These are phyloP conservation scores for Esteya vermicola DNA, from an alignment of 2,329 filamentous ascomycete genomes.

Conservation along the genomic window DNA sequence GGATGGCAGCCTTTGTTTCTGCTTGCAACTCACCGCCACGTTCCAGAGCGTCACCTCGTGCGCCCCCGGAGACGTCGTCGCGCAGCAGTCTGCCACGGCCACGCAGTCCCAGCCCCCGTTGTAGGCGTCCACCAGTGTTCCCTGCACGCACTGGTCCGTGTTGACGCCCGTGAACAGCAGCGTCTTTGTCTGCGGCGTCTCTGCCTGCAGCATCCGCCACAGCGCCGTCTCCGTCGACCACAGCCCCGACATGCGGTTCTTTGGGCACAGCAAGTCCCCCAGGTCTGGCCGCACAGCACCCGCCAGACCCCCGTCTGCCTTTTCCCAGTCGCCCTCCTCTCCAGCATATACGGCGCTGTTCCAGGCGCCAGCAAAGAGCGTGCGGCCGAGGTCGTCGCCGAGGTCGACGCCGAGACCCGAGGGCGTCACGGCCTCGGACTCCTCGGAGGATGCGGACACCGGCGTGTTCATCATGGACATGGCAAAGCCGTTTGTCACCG, in stretches of 20 bases:
- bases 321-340: constrained; percentile 1
- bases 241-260: constrained; percentile 44
- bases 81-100: constrained; percentile 38
- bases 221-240: constrained; percentile 31
- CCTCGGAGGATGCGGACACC: no score
- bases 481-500: constrained; percentile 32
- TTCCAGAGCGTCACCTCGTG: constrained; percentile 22
- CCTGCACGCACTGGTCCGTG: constrained; percentile 46
- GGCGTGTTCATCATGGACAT: constrained; percentile 16
- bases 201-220: constrained; percentile 21
- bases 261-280: constrained; percentile 36
- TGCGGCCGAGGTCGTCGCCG: constrained; percentile 24
- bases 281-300: constrained; percentile 16
- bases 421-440: neutral
- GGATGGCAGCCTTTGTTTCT: neutral
- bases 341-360: constrained; percentile 33
- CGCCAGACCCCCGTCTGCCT: constrained; percentile 21
- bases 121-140: constrained; percentile 40
- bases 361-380: constrained; percentile 40
- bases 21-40: constrained; percentile 18
- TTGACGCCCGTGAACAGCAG: constrained; percentile 45
- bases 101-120: constrained; percentile 41
- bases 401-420: constrained; percentile 31
- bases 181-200: constrained; percentile 24
- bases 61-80: constrained; percentile 28